Evolutionary conservation across 352 stramenopile genomes (phyloP).

Genomic region (Globisporangium sylvaticum): DNA sequence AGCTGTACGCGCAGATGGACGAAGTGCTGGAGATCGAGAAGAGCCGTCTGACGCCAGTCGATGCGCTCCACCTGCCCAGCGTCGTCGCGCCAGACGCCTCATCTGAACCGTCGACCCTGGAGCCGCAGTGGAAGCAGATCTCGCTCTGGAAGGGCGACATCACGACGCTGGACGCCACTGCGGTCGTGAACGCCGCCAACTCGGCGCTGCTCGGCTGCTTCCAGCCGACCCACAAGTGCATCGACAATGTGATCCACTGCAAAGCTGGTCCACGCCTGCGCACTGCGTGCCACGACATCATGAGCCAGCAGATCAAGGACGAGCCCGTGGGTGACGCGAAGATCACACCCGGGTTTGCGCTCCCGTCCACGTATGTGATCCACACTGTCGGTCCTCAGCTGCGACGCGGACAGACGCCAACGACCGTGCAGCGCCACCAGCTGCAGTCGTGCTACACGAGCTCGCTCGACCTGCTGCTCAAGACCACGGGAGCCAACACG

Average conservation of each 20-base stretch:
- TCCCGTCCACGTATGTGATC: slow-evolving; percentile 49
- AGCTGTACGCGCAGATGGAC: slow-evolving; percentile 25
- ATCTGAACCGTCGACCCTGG: neutral
- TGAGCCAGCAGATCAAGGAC: slow-evolving; percentile 31
- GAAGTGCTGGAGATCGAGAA: slow-evolving; percentile 19
- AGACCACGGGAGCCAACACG: slow-evolving; percentile 15
- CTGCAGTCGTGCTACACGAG: slow-evolving; percentile 47
- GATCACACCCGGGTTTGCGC: slow-evolving; percentile 50
- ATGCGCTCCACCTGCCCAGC: slow-evolving; percentile 16
- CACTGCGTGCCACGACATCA: slow-evolving; percentile 45
- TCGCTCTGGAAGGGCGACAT: slow-evolving; percentile 68
- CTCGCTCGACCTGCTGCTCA: slow-evolving; percentile 43
- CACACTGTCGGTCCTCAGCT: slow-evolving; percentile 65
- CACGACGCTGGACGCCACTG: slow-evolving; percentile 49
- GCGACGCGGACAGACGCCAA: slow-evolving; percentile 22
- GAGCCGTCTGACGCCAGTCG: slow-evolving; percentile 18
- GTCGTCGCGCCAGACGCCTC: slow-evolving; percentile 4
- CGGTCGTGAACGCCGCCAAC: slow-evolving; percentile 72
- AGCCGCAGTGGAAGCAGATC: slow-evolving; percentile 28
- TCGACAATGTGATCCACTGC: slow-evolving; percentile 75
- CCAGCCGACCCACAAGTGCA: slow-evolving; percentile 61
- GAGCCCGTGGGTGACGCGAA: slow-evolving; percentile 44
- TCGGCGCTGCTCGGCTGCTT: slow-evolving; percentile 65
- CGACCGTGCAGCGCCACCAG: slow-evolving; percentile 23
- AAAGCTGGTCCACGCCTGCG: slow-evolving; percentile 53